Percentiles rank a stretch among this genome's conserved stretches.
These are phyloP conservation scores for Phyllachora maydis DNA, from an alignment of 2,329 filamentous ascomycete species.

Conservation along the genomic window DNA sequence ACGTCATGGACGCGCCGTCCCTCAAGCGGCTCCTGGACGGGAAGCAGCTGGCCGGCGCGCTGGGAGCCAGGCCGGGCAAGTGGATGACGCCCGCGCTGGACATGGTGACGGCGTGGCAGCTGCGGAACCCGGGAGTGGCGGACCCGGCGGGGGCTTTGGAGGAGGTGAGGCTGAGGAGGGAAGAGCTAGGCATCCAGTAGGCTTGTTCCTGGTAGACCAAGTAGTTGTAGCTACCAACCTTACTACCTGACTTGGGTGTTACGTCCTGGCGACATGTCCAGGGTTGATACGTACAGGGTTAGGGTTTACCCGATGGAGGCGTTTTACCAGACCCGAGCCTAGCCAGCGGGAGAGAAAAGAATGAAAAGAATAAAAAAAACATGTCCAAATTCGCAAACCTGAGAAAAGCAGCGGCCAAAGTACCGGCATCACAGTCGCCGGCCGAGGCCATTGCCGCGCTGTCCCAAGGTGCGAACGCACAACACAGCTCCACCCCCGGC, in stretches of 20 bases:
- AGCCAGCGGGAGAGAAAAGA: too few relatives aligned
- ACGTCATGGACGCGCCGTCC: conserved; percentile 34
- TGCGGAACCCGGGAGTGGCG: conserved; percentile 49
- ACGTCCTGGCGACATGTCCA: not conserved
- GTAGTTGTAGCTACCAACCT: too few relatives aligned
- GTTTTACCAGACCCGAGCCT: too few relatives aligned
- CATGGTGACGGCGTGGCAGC: conserved; percentile 70
- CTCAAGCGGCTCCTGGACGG: conserved; percentile 54
- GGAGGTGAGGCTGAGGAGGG: conserved; percentile 28
- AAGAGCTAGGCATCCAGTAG: conserved; percentile 26
- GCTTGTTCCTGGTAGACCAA: too few relatives aligned
- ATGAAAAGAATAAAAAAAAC: too few relatives aligned
- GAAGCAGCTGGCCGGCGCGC: conserved; percentile 43
- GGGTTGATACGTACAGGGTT: not conserved
- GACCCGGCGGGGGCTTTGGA: conserved; percentile 38
- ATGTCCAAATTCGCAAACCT: too few relatives aligned
- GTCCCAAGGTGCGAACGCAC: too few relatives aligned
- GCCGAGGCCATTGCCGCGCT: too few relatives aligned
- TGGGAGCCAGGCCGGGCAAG: conserved; percentile 52
- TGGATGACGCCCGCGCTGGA: conserved; percentile 74
- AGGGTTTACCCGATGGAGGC: too few relatives aligned
- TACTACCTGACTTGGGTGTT: not conserved
- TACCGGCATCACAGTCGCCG: too few relatives aligned
- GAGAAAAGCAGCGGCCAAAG: too few relatives aligned
- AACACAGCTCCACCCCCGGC: too few relatives aligned